A percentile compares a stretch with the other conserved stretches of the same genome.
phyloP scores from a whole-genome alignment of 768 basidiomycete genomes.

The Pluteus cervinus region DNA sequence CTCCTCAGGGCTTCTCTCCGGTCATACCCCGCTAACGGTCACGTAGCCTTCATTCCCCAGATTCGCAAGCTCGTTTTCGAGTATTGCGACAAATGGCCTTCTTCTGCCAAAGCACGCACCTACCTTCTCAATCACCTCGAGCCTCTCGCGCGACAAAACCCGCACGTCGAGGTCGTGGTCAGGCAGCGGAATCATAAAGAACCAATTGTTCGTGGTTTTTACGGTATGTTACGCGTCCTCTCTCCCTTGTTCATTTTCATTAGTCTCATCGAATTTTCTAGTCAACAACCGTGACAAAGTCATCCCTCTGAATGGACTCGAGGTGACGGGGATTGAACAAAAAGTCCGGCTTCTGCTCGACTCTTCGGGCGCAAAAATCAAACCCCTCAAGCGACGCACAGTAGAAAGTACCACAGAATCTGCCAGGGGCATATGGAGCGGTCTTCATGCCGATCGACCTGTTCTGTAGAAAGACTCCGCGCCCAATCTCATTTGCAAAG shows the following conservation, averaged over 20 bases:
- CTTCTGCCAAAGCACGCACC: slow-evolving; percentile 64
- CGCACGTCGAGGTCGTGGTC: slow-evolving; percentile 82
- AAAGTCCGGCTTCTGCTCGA: slow-evolving; percentile 84
- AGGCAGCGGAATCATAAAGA: slow-evolving; percentile 68
- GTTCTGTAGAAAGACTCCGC: slow-evolving; percentile 25
- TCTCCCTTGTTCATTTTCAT: slow-evolving; percentile 8
- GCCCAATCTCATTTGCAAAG: slow-evolving; percentile 8
- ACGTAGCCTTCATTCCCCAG: slow-evolving; percentile 65
- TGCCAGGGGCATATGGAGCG: slow-evolving; percentile 86
- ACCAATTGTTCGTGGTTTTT: slow-evolving; percentile 80
- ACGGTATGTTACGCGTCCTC: slow-evolving; percentile 42
- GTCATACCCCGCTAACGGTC: slow-evolving; percentile 69
- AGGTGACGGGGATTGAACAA: slow-evolving; percentile 65
- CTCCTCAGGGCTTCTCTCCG: slow-evolving; percentile 41
- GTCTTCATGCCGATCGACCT: slow-evolving; percentile 74
- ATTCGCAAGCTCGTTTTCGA: slow-evolving; percentile 86
- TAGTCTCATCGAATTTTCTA: slow-evolving; percentile 26
- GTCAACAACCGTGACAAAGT: slow-evolving; percentile 89
- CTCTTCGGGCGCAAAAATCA: slow-evolving; percentile 83
- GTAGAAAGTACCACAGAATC: slow-evolving; percentile 79
- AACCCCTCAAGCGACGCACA: slow-evolving; percentile 65
- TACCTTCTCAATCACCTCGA: slow-evolving; percentile 63
- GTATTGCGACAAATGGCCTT: slow-evolving; percentile 79
- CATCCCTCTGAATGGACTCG: slow-evolving; percentile 69
- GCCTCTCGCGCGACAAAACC: slow-evolving; percentile 61